Evolutionary conservation across 352 stramenopile genomes (phyloP), one percentile per base, ranked within the genome.

Genomic region (Hyaloperonospora arabidopsidis): DNA sequence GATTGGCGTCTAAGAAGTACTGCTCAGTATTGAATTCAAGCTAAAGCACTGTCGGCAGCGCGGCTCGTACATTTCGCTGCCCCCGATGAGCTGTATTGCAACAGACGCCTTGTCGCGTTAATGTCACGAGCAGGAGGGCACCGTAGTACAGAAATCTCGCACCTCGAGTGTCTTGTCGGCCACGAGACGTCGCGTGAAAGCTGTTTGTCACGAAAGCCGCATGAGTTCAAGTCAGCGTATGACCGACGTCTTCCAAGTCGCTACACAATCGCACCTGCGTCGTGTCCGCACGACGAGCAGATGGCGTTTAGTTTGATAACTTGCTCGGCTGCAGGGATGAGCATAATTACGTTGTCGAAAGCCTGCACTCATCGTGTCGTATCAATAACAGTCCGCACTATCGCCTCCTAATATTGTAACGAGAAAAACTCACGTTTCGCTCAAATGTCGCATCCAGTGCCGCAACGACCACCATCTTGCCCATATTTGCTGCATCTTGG

Each of bases 271-370:
- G 29, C 21, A 85, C 74, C 76, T 25, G 79, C 79, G 49, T 93
- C 79, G 32, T 71, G 72, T 21, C 82, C 82, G 38, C 83, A 93
- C n/a, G 72, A 67, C 2, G 78, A 82, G 64, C 84, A 93, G 29
- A 93, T 83, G 18, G 84, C 84, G 52, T 85, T 92, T 28, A 93
- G 75, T 54, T 93, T 92, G 57, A 85, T 79, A 32, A 93, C 82
- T 35, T 79, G 70, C 54, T 93, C 84, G 13, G 84, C 78, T 45
- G 67, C 63, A 1, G 84, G 84, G 38, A 92, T 85, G 19, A 92
- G 57, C 17, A 84, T 74, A 25, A 79, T 77, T 14, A 93, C 78
- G 7, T 67, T 80, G 0, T 76, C 76, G 51, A 93, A 93, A 1
- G 77, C 79, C 79, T 86, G 28, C 22, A 67, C 41, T 53, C 11